A percentile compares a stretch with the other conserved stretches of the same genome.
Conservation (phyloP, 805 yeast species). For the Pichia cabralensis region DNA sequence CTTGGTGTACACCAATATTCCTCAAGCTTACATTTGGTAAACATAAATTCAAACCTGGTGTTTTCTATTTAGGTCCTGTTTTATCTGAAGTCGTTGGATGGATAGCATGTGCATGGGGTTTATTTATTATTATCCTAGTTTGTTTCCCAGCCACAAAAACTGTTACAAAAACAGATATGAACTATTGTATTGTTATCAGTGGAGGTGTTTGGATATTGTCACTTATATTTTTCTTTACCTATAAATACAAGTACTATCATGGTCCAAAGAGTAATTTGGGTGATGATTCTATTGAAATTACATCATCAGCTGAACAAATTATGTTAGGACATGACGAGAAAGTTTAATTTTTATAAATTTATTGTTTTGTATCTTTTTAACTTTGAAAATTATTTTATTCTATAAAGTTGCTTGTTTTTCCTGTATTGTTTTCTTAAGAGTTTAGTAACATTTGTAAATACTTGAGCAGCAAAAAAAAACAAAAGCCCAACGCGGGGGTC, state of each 20-base stretch:
- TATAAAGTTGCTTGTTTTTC: no score
- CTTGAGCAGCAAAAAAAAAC: conserved; percentile 2
- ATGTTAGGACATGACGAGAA: not conserved
- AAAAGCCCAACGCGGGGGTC: conserved; percentile 13
- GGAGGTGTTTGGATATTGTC: conserved; percentile 24
- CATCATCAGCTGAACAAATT: conserved; percentile 8
- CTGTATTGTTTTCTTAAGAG: no score
- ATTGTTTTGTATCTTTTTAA: no score
- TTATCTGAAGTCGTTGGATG: conserved; percentile 35
- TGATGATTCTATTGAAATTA: conserved; percentile 5
- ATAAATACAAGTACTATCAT: conserved; percentile 17
- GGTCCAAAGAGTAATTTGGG: conserved; percentile 21
- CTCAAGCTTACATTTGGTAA: conserved; percentile 38
- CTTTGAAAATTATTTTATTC: no score
- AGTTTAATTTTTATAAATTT: not conserved
- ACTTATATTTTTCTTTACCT: conserved; percentile 14
- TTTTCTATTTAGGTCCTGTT: conserved; percentile 47
- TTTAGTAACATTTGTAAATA: no score
- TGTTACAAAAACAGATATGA: conserved; percentile 29
- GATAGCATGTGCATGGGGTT: conserved; percentile 37
- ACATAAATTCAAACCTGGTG: conserved; percentile 47
- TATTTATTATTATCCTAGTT: conserved; percentile 40
- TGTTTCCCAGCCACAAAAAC: conserved; percentile 44
- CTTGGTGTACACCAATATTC: conserved; percentile 52
- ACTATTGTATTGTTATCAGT: conserved; percentile 27